Conservation (phyloP, 768 basidiomycete species). For the Lanmaoa pseudosensibilis region DNA sequence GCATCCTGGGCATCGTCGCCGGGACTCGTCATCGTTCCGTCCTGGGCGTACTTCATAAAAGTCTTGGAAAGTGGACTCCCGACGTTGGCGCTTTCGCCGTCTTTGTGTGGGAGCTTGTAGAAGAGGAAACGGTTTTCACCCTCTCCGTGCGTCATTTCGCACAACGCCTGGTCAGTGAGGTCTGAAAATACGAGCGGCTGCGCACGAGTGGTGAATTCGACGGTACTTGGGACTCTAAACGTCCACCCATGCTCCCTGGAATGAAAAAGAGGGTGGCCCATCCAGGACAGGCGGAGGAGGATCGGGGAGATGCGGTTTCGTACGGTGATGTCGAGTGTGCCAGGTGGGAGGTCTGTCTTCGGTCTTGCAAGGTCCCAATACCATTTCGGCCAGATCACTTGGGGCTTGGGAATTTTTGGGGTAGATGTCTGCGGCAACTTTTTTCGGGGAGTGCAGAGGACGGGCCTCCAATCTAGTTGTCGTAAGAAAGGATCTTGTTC, state of each 20-base stretch:
- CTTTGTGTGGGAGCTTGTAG: constrained; percentile 95
- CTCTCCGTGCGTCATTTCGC: constrained; percentile 43
- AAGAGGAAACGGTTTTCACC: constrained; percentile 54
- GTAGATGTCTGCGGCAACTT: not conserved
- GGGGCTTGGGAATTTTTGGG: constrained; percentile 35
- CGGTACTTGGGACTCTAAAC: constrained; percentile 66
- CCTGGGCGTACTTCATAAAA: constrained; percentile 85
- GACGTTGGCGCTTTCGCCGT: constrained; percentile 94
- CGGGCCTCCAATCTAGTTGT: constrained; percentile 68
- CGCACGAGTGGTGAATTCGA: constrained; percentile 46
- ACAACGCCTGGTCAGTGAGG: constrained; percentile 57
- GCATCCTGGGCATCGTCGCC: constrained; percentile 80
- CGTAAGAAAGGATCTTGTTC: constrained; percentile 53
- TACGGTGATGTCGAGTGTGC: constrained; percentile 80
- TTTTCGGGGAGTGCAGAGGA: constrained; percentile 10
- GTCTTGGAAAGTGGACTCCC: constrained; percentile 87
- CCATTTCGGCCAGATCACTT: constrained; percentile 91
- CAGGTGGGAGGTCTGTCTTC: constrained; percentile 63
- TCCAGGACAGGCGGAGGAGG: constrained; percentile 85
- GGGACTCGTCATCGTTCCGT: constrained; percentile 83
- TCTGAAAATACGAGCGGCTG: constrained; percentile 59
- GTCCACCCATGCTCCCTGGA: constrained; percentile 91
- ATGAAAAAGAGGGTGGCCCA: constrained; percentile 78
- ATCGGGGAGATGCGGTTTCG: constrained; percentile 82
- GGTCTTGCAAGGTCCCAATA: constrained; percentile 87